Conservation (phyloP, 2,329 filamentous ascomycete species). For the Apiospora koreana region DNA sequence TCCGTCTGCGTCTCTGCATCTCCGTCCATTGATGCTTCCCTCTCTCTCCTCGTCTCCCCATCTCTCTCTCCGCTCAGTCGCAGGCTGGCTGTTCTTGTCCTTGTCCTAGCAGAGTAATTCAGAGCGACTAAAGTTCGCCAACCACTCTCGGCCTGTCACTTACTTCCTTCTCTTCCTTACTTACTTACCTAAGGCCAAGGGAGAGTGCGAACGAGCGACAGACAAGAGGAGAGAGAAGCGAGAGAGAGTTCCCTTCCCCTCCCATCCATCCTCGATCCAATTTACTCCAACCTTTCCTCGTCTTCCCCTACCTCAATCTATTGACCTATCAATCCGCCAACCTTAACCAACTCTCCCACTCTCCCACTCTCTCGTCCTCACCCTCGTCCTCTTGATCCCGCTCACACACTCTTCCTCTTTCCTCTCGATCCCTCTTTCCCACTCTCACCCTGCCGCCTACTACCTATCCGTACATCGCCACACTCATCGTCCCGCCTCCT, state of each 20-base stretch:
- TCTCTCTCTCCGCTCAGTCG: conserved; percentile 1
- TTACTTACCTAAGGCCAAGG: conserved; percentile 16
- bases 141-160: neutral
- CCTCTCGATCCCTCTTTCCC: conserved; percentile 11
- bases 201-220: neutral
- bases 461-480: neutral
- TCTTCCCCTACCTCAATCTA: conserved; percentile 10
- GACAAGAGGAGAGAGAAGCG: neutral
- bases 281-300: conserved; percentile 4
- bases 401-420: conserved; percentile 9
- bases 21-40: conserved; percentile 12
- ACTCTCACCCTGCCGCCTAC: neutral
- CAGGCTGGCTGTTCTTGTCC: neutral
- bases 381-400: conserved; percentile 10
- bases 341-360: neutral
- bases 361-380: too few relatives aligned
- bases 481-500: neutral
- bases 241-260: neutral
- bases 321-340: neutral
- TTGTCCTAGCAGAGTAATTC: neutral
- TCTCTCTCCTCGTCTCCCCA: neutral
- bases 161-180: conserved; percentile 9
- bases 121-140: conserved; percentile 7
- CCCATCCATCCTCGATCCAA: neutral
- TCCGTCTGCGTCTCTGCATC: too few relatives aligned